These are phyloP conservation scores for Breynia disticha DNA, from an alignment of 441 rosid species.

Conservation along the genomic window DNA sequence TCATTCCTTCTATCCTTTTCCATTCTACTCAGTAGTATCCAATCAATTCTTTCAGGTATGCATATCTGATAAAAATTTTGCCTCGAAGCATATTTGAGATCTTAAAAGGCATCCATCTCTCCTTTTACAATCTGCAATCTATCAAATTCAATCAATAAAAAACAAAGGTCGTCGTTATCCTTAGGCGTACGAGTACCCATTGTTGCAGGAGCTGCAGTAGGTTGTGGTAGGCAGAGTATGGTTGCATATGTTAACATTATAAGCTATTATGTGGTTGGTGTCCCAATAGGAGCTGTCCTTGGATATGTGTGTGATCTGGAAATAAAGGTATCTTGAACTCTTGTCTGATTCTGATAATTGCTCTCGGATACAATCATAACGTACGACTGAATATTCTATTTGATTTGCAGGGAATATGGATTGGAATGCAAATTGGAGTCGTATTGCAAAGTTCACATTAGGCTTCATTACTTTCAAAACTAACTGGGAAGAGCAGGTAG, in stretches of 20 bases:
- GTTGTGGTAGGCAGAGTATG: constrained; percentile 31
- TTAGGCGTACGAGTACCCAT: not conserved
- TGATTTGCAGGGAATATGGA: not conserved
- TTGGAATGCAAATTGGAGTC: not conserved
- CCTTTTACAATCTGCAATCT: not conserved
- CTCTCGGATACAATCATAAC: not conserved
- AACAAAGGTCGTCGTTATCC: not conserved
- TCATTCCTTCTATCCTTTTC: constrained; percentile 47
- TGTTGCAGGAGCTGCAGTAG: constrained; percentile 33
- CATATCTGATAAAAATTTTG: no score
- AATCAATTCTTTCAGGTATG: no score
- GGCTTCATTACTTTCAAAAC: not conserved
- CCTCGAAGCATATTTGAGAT: no score
- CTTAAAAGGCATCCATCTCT: no score
- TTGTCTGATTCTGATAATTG: not conserved
- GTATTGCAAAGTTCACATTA: not conserved
- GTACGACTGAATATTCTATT: not conserved
- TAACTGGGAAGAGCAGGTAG: not conserved
- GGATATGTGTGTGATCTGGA: constrained; percentile 21
- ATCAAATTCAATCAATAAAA: not conserved
- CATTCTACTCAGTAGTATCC: constrained; percentile 4
- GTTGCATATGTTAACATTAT: constrained; percentile 34
- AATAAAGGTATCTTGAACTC: constrained; percentile 14
- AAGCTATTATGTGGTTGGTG: constrained; percentile 33
- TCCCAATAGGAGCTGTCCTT: constrained; percentile 31